Evolutionary conservation across 306 rosid genomes (phyloP), one percentile per base, ranked within the genome.

Genomic region (Vigna trinervia): DNA sequence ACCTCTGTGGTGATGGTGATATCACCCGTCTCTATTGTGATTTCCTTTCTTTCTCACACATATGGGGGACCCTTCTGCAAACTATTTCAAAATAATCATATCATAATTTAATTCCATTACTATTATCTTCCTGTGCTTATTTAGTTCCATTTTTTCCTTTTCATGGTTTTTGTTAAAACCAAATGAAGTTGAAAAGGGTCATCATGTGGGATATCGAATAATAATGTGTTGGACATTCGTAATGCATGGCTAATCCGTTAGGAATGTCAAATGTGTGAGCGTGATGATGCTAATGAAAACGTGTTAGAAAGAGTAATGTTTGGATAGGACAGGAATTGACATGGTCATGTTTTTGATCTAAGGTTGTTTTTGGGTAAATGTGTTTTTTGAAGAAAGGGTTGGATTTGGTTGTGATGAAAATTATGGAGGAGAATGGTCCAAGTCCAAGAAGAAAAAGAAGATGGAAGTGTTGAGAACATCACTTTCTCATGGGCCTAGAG

Each of bases 1-100:
- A 12, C 71, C 43, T 56, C 67, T 67, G 60, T 74, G 83, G 77
- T 83, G 52, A 68, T n/a, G 60, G 23, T 67, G 81, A 82, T 75
- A 69, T 82, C 77, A 77, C 86, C 65, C 54, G 53, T 60, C 62
- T 73, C 84, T 84, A 67, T 84, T 86, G 72, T 62, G 71, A 70
- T 14, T 57, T 59, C 77, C 80, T 71, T 62, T 73, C 74, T 70
- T 68, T 71, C 83, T 73, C 74, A 26, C 74, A 26, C 78, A 78
- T 45, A 45, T 15, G 74, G 86, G 77, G 79, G 78, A 78, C 86
- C 84, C 78, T 69, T 63, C 51, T 72, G 65, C 54, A 43, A 68
- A 75, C 59, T 34, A 39, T 50, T 51, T 52, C 1, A 65, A 14
- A 60, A 67, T 69, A 84, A 72, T 68, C 2, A 12, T 83, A 12